phyloP scores from a whole-genome alignment of 1,284 basidiomycete species.

The Violaceomyces palustris region DNA sequence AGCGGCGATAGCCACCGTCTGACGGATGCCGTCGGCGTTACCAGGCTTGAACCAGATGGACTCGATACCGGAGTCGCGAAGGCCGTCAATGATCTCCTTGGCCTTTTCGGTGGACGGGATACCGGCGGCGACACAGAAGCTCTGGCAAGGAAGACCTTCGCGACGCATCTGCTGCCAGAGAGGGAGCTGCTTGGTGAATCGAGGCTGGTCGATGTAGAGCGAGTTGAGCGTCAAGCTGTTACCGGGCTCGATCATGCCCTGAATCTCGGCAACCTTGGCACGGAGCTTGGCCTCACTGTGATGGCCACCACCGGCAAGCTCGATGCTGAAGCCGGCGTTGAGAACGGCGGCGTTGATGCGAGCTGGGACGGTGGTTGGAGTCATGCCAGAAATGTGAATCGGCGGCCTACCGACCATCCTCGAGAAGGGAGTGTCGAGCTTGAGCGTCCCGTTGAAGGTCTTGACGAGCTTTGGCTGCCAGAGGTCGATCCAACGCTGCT shows the following conservation, averaged over 20 bases:
- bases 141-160: conserved; percentile 91
- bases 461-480: conserved; percentile 79
- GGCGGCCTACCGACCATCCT: conserved; percentile 90
- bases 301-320: conserved; percentile 95
- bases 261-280: conserved; percentile 63
- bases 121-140: conserved; percentile 95
- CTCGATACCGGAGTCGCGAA: conserved; percentile 77
- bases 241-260: conserved; percentile 33
- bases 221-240: conserved; percentile 80
- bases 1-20: conserved; percentile 91
- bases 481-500: conserved; percentile 85
- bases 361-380: conserved; percentile 45
- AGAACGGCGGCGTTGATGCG: conserved; percentile 64
- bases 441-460: conserved; percentile 56
- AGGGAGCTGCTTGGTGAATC: conserved; percentile 90
- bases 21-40: conserved; percentile 91
- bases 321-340: conserved; percentile 89
- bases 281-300: conserved; percentile 85
- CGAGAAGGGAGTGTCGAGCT: conserved; percentile 87
- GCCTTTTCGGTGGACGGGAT: conserved; percentile 90
- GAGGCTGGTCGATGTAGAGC: conserved; percentile 96
- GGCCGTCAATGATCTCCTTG: conserved; percentile 77
- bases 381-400: conserved; percentile 97
- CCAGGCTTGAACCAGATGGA: conserved; percentile 97
- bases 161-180: conserved; percentile 95